Base-by-base conservation (phyloP, 2,329 filamentous ascomycete genomes). In the Fusarium miscanthi region DNA sequence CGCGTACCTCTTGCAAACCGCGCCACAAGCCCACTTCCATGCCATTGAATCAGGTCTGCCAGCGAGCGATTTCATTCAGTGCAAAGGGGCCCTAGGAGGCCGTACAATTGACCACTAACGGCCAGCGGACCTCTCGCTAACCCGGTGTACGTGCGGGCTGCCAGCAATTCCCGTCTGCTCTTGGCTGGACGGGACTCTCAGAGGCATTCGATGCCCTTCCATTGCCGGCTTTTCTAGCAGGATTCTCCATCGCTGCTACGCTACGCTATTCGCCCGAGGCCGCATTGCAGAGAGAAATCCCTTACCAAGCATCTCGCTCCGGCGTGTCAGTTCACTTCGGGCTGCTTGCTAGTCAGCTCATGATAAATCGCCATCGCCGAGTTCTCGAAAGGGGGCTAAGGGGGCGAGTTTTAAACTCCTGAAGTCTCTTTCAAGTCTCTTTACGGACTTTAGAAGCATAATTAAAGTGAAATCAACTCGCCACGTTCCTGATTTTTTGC, bases 271-370 rank as follows among this genome's bases (percentile, higher is more conserved):
- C 75, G 75, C 41, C 40, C 38, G 33, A 48, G 19, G 46, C 53
- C 49, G 51, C 53, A 40, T 31, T 64, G 51, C 45, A 59, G 42
- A 60, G 48, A 25, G 25, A 33, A 21, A 63, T 57, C 64, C 64
- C 59, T 77, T 73, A 77, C 73, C 75, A 77, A 77, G 75, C 75
- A 77, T 54, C 45, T 70, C 27, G 63, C 60, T 66, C 63, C 43
- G 53, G 60, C 43, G 41, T 58, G 58, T 76, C 70, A 75, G 70
- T 74, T 72, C 63, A 69, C 63, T 66, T 37, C 35, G 51, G 46
- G 58, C 43, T 69, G 61, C 73, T 69, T 69, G 61, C 73, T 70
- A 72, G 76, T 76, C 76, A 77, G 75, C 73, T 77, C 75, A 76
- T 69, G 66, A 69, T 73, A 59, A 64, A 69, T 70, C 75, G 70